Base-by-base conservation (phyloP, 805 yeast species). In the Pachysolen tannophilus region DNA sequence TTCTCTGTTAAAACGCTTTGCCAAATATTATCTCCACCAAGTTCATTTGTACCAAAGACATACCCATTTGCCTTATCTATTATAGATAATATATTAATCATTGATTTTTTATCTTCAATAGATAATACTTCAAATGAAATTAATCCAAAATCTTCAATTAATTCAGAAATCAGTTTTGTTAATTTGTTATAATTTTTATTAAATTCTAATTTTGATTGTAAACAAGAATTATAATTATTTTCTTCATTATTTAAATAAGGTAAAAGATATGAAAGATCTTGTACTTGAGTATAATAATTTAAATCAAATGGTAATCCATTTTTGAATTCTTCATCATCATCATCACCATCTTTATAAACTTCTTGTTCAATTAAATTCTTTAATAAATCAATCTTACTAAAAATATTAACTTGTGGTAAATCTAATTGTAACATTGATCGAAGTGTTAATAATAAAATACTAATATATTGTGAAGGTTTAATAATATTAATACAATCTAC, bases 1-100 rank as follows among this genome's bases (percentile, higher is more conserved):
- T 60, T 55, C 35, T 83, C 85, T 43, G 97, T 68, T 1, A 90
- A 72, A 1, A 96, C 95, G 47, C 90, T 95, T n/a, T 87, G 83
- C 98, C 98, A 92, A 2, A 92, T 77, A 0, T 90, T 75, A 52
- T 92, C 99, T n/a, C 97, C 98, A 2, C 97, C 95, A 6, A 90
- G 68, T 47, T 92, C 99, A 20, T 87, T 83, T 1, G 88, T 66
- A 0, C 99, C 99, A 62, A 85, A 86, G 45, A 83, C 71, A 53
- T 92, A 92, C 0, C 99, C 99, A 47, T 81, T 84, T 3, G 97
- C 90, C 52, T 83, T 88, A 52, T 92, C 99, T 8, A 92, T 75
- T 2, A 75, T 65, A 11, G 82, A 67, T 29, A 92, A 67, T 25
- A 92, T 57, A 33, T 80, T 70, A 20, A 92, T 88, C 97, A 92